Base-by-base conservation (phyloP, 441 rosid genomes). In the Pelargonium australe region DNA sequence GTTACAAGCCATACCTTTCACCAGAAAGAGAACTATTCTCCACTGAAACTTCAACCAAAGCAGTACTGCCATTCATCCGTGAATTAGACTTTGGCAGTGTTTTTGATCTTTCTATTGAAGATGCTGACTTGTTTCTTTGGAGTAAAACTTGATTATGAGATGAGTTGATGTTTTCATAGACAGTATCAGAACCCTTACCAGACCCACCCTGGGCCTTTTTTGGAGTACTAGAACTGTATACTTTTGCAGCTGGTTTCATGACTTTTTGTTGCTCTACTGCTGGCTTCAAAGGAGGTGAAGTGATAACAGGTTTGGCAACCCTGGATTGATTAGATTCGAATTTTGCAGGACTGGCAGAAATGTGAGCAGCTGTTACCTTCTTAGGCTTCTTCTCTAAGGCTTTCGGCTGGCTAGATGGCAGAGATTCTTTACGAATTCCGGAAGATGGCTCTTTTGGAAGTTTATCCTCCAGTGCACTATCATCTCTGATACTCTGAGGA, bases 91-190 rank as follows among this genome's bases (percentile, higher is more conserved):
- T 91, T 66, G 95, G 85, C 61, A 82, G 80, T 72, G 74, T 79
- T 77, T 79, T 85, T 62, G 74, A 75, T 75, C 81, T 84, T 63
- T 93, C 97, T 63, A 79, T 89, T 67, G 83, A 81, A 55, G 83
- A 64, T 76, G 73, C 75, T 61, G 80, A 69, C 79, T 77, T 84
- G 72, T 66, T 77, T 83, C 77, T 89, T 83, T 81, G 92, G 72
- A 79, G 76, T 11, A 71, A 61, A 67, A 68, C 72, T 61, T 81
- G 89, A 85, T 72, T 82, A 45, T 86, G 90, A 62, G 82, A 64
- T 69, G 80, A 68, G 76, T 77, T 83, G 9, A 68, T 70, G 76
- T 66, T 67, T 76, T 78, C 91, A 47, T 77, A 75, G 71, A 58
- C 76, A 66, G 67, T 73, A 68, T 70, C 79, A 5, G 73, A 80